Conservation (phyloP, 345 rosid genomes). For the Melastoma malabathricum region DNA sequence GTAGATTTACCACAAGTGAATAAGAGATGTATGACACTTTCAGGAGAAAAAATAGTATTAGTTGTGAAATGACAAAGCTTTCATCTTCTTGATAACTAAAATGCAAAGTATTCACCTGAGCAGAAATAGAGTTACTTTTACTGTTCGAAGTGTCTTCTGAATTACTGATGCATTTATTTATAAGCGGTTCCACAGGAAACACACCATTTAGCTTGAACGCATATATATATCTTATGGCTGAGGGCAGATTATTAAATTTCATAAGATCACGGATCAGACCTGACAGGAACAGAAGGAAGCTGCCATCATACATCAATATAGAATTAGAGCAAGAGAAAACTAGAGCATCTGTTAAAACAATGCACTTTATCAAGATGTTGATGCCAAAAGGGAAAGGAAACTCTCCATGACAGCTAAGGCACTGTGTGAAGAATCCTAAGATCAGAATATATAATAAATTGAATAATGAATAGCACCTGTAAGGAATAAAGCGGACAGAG, state of each 20-base stretch:
- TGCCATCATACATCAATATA: not conserved
- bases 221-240: constrained; percentile 25
- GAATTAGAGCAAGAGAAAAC: no score
- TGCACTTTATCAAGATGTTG: no score
- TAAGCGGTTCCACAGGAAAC: constrained; percentile 19
- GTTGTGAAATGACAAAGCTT: not conserved
- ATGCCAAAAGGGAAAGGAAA: no score
- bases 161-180: constrained; percentile 19
- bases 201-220: constrained; percentile 16
- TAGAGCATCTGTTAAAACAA: no score
- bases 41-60: not conserved
- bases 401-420: no score
- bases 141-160: constrained; percentile 9
- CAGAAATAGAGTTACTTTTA: constrained; percentile 4
- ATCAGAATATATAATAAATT: no score
- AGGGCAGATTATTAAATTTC: constrained; percentile 11
- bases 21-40: not conserved
- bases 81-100: not conserved
- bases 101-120: constrained; percentile 5
- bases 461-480: no score
- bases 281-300: constrained; percentile 3
- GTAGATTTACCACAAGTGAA: not conserved
- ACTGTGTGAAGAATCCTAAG: no score
- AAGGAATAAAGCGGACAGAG: no score
- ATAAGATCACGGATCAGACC: constrained; percentile 16